A percentile compares a stretch with the other conserved stretches of the same genome.
These are phyloP conservation scores for Pulicaria dysenterica DNA, from an alignment of 129 eudicot species.

Conservation along the genomic window DNA sequence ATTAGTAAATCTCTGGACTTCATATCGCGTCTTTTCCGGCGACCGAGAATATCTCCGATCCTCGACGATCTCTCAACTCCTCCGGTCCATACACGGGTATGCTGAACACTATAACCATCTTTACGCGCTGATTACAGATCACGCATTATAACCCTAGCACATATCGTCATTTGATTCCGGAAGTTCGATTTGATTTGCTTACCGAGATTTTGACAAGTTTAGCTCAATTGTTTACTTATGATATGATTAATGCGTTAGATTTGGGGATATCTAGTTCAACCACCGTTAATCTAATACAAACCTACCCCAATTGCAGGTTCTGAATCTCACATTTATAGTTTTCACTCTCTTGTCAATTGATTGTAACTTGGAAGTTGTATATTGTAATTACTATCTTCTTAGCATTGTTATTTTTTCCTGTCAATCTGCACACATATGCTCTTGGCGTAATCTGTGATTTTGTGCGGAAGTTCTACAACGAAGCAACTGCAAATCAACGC, in stretches of 20 bases:
- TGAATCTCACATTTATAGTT: background rate
- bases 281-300: constrained; percentile 17
- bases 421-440: background rate
- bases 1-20: background rate
- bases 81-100: constrained; percentile 14
- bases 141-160: constrained; percentile 29
- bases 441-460: background rate
- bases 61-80: constrained; percentile 17
- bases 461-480: constrained; percentile 8
- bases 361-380: background rate
- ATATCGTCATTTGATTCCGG: constrained; percentile 13
- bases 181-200: constrained; percentile 21
- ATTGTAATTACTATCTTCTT: background rate
- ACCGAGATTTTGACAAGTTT: background rate
- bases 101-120: constrained; percentile 5
- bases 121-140: constrained; percentile 23
- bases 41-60: constrained; percentile 22
- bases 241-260: constrained; percentile 11
- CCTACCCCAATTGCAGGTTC: constrained; percentile 2
- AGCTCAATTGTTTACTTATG: constrained; percentile 1
- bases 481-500: constrained; percentile 7
- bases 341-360: background rate
- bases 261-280: background rate
- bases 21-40: constrained; percentile 28
- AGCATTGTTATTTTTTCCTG: background rate